phyloP scores from a whole-genome alignment of 2,329 filamentous ascomycete species.

The Fusarium sp. region DNA sequence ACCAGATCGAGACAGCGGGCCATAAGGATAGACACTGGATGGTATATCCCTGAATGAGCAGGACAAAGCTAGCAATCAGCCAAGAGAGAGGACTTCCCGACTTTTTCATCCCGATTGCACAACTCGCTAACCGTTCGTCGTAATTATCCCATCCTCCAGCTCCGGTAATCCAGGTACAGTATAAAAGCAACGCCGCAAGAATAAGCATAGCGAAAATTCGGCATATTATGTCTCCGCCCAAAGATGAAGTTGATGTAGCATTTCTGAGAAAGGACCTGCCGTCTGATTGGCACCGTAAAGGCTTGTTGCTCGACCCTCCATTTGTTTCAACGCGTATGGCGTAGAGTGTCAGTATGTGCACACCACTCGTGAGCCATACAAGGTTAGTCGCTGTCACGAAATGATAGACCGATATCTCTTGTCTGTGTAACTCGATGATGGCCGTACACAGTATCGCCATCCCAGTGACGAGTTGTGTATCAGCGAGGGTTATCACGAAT shows the following conservation, averaged over 20 bases:
- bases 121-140: not conserved
- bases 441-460: not conserved
- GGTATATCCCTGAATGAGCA: not conserved
- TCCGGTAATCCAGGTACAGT: not conserved
- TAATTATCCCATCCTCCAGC: not conserved
- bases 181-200: not conserved
- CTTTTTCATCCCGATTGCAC: not conserved
- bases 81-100: not conserved
- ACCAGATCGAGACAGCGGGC: not conserved
- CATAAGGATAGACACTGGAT: not conserved
- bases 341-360: not conserved
- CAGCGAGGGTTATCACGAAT: not conserved
- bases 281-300: too few relatives aligned
- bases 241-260: rapidly evolving
- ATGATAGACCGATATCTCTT: not conserved
- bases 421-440: not conserved
- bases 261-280: not conserved
- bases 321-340: not conserved
- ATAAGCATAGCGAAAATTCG: not conserved
- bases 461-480: not conserved
- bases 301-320: not conserved
- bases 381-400: not conserved
- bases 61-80: not conserved
- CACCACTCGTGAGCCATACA: not conserved
- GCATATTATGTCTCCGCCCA: not conserved